Base-by-base conservation (phyloP, 2,329 filamentous ascomycete genomes). In the Fusarium xylarioides region DNA sequence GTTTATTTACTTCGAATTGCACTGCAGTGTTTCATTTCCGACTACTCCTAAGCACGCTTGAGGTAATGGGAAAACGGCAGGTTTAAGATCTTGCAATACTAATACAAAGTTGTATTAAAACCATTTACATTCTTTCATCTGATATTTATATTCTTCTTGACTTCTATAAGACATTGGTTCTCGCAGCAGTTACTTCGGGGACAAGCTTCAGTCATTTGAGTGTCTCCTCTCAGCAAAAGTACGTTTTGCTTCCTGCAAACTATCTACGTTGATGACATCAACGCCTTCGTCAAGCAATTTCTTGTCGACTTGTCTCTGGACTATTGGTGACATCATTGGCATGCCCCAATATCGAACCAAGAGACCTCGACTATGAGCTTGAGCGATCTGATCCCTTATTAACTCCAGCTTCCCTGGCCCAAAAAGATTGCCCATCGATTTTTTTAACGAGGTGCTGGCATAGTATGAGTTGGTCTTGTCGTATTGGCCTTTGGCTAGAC, bases 391-490 rank as follows among this genome's bases (percentile, higher is more conserved):
- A 18, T 75, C 72, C 43, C 83, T 79, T 43, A 90, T 77, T 46
- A 80, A 83, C 28, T 70, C 73, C 34, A 87, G 73, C 73, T 90
- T 88, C 16, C 61, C 65, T 6, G 77, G 67, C 35, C 82, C 14
- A 15, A 47, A 85, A 4, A 92, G 78, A 6, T 85, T 50, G 5
- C 90, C 91, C 19, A 93, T 83, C 2, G 86, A 79, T 7, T 80
- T 76, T 23, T 80, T 81, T 76, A 93, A 91, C 21, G 88, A 86
- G 7, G 86, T 85, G 53, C 88, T 91, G 23, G 91, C 90, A 79
- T 93, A 93, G 81, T 90, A 91, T 7, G 90, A 91, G 79, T 92
- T 93, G 23, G 82, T 81, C 3, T 76, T 64, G 75, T 85, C 84
- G 80, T 87, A 91, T 0, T 43, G 42, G 16, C 74, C 76, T 14